Evolutionary conservation across 192 early-diverging fungal genomes (phyloP), one percentile per base, ranked within the genome.

Genomic region (Coemansia sp.): DNA sequence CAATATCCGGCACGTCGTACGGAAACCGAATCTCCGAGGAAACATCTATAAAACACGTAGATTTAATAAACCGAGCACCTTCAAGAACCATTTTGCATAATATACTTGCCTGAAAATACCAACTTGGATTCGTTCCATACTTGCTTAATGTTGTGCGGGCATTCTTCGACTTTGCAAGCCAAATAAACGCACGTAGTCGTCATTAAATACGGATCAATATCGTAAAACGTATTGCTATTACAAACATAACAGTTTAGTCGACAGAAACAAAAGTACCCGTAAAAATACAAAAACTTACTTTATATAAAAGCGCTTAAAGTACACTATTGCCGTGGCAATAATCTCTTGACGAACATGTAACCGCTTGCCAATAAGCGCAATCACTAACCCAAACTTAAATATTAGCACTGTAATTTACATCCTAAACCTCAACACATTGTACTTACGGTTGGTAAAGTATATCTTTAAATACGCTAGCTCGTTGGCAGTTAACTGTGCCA

Each of bases 131-230:
- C 83, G 11, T 37, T 66, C 65, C 66, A 67, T 10, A 85, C 68
- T 17, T 71, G 69, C 58, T 85, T 90, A 47, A 88, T 87, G 43
- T 90, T 86, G n/a, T 84, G 70, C 11, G 87, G 89, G 54, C 64
- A 68, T 68, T 97, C 95, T 65, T 95, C 94, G 45, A 94, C 89
- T 68, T 97, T 95, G 75, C 89, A 89, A 2, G 94, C 95, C 48
- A 95, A 65, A 61, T 94, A 95, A 53, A 94, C 79, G 65, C 92
- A 94, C 4, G 94, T 93, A 7, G 88, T 85, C 1, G 84, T 73
- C 37, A 94, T 90, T 14, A 97, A 75, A 43, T 85, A 85, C 17
- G 91, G 91, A 65, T 96, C 93, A 29, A 90, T 91, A 25, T 83
- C 74, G 29, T 84, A 78, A 53, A 87, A 83, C 31, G 83, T 82